These are phyloP conservation scores for Achlya hypogyna DNA, from an alignment of 352 stramenopile genomes.

Conservation along the genomic window DNA sequence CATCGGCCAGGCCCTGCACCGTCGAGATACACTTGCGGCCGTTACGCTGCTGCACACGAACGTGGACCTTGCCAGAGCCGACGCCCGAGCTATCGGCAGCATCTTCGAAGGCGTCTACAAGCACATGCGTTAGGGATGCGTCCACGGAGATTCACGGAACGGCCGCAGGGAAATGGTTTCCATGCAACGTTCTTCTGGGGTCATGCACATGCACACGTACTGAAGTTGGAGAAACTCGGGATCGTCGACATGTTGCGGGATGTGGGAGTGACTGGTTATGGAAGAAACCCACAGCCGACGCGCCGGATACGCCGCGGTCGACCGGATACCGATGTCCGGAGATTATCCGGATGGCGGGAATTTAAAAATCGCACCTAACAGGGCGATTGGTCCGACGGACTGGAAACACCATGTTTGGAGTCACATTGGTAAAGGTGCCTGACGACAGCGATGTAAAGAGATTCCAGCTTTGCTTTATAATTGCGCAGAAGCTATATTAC, in stretches of 20 bases:
- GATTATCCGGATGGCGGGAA: background rate
- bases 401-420: background rate
- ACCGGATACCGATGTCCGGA: background rate
- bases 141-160: too few relatives aligned
- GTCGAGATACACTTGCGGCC: constrained; percentile 99
- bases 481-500: too few relatives aligned
- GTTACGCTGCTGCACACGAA: constrained; percentile 99
- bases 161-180: background rate
- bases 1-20: constrained; percentile 94
- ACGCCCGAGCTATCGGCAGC: constrained; percentile 82
- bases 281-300: background rate
- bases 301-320: background rate
- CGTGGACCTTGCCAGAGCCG: constrained; percentile 90
- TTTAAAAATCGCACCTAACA: background rate
- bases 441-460: too few relatives aligned
- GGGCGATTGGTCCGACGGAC: background rate
- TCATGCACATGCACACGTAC: background rate
- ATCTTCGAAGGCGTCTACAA: constrained; percentile 75
- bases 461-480: too few relatives aligned
- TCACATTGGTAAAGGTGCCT: too few relatives aligned
- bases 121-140: background rate
- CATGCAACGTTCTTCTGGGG: background rate
- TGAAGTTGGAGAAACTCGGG: constrained; percentile 16
- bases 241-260: constrained; percentile 6
- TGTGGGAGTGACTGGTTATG: background rate